Evolutionary conservation across 192 early-diverging fungal genomes (phyloP), one percentile per base, ranked within the genome.

Genomic region (Backusella macrospora): DNA sequence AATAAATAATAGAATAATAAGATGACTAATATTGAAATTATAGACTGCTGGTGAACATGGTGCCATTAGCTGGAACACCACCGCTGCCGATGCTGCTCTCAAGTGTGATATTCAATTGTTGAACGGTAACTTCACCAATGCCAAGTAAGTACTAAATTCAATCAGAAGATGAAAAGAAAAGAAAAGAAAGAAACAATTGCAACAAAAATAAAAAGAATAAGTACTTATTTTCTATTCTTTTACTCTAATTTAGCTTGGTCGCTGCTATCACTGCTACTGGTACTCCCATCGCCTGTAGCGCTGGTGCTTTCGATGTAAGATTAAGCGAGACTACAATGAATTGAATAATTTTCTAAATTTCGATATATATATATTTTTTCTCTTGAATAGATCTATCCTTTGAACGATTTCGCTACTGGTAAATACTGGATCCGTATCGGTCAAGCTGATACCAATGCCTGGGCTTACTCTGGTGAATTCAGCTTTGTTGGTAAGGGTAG

Each of bases 401-500:
- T 80, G 49, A 72, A 67, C 55, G 74, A 80, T 44, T 80, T 80
- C 44, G 69, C 59, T 45, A 5, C 62, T 39, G 78, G 78, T 13
- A 46, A 75, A 40, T 80, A 80, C 59, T 80, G 69, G 47, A 65
- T 80, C 45, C 78, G 78, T 69, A 80, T 80, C 21, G 78, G 78
- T 44, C 76, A 77, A 65, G 29, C 69, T 45, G 15, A 64, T 4
- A 49, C 64, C 12, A 59, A 52, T n/a, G 72, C 18, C 34, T 80
- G 78, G 78, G 63, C 42, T 39, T 80, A 80, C 66, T 80, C 78
- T 72, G 73, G 70, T 64, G 63, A 69, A 26, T 80, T 80, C 71
- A 67, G 47, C 6, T 80, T 80, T 62, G 65, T 62, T 23, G 78
- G 78, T 65, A 75, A 72, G 18, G 78, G 78, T 18, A 73, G 55